phyloP scores from a whole-genome alignment of 2,329 filamentous ascomycete species.

The Aspergillus costaricaensis region DNA sequence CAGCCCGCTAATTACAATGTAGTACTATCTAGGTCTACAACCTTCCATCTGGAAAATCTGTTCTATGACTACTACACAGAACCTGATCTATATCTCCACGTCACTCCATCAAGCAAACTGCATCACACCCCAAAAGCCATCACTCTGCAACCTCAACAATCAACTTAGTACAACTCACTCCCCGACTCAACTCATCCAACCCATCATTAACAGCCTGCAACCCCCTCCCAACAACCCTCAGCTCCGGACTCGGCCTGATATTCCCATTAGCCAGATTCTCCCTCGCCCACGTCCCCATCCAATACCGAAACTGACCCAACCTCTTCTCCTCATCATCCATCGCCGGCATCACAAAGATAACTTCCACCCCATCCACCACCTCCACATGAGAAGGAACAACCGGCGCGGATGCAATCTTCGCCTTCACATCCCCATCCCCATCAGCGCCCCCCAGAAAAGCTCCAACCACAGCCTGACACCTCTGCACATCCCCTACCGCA shows the following conservation, averaged over 20 bases:
- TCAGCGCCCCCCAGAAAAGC: conserved; percentile 25
- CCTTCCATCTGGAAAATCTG: no score
- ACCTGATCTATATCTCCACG: no score
- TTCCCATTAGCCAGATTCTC: conserved; percentile 34
- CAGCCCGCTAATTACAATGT: no score
- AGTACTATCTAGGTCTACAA: no score
- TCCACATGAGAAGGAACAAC: conserved; percentile 34
- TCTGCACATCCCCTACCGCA: conserved; percentile 39
- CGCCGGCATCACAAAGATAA: conserved; percentile 44
- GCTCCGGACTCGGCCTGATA: conserved; percentile 45
- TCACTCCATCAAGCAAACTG: no score
- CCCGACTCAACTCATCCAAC: conserved; percentile 38
- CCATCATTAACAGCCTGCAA: conserved; percentile 42
- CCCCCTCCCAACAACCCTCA: conserved; percentile 40
- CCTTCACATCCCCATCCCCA: background rate
- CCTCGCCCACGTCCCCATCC: conserved; percentile 44
- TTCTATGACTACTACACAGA: no score
- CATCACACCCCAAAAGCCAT: background rate
- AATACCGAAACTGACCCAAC: conserved; percentile 43
- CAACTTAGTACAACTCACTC: conserved; percentile 49
- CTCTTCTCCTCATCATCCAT: conserved; percentile 35
- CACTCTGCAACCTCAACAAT: conserved; percentile 43
- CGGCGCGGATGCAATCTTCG: conserved; percentile 44
- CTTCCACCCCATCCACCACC: conserved; percentile 37
- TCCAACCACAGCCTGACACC: conserved; percentile 37